phyloP scores from a whole-genome alignment of 257 asterid species.

The Thymus mandschuricus region DNA sequence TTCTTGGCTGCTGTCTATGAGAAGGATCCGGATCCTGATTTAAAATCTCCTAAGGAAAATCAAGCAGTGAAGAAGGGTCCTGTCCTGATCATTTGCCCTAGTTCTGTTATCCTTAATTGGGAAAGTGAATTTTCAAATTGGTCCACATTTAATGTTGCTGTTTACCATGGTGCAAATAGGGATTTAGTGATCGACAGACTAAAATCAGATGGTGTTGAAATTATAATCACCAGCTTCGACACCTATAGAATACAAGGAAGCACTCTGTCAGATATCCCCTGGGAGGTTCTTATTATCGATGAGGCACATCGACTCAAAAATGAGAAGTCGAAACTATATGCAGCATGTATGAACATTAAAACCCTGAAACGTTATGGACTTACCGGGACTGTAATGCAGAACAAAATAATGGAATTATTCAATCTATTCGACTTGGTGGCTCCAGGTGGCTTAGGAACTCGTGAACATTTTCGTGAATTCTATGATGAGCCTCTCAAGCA shows the following conservation, averaged over 20 bases:
- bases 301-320: conserved; percentile 96
- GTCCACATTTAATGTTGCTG: conserved; percentile 75
- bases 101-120: conserved; percentile 96
- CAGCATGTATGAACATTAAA: conserved; percentile 63
- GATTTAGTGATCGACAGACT: conserved; percentile 75
- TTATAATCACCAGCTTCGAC: conserved; percentile 91
- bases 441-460: conserved; percentile 88
- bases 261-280: conserved; percentile 59
- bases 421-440: conserved; percentile 82
- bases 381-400: conserved; percentile 95
- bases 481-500: conserved; percentile 97
- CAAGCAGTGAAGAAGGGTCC: conserved; percentile 52
- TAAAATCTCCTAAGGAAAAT: conserved; percentile 34
- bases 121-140: conserved; percentile 88
- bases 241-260: conserved; percentile 82
- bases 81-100: conserved; percentile 78
- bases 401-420: conserved; percentile 87
- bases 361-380: conserved; percentile 91
- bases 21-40: conserved; percentile 58
- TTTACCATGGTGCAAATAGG: conserved; percentile 89
- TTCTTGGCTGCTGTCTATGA: conserved; percentile 86
- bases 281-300: conserved; percentile 87
- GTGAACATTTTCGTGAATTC: conserved; percentile 92
- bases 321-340: conserved; percentile 85
- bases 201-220: conserved; percentile 61